Evolutionary conservation across 495 filamentous ascomycete species (phyloP), one percentile per base, ranked within the genome.

Genomic region (Parachaetomium inaequale): DNA sequence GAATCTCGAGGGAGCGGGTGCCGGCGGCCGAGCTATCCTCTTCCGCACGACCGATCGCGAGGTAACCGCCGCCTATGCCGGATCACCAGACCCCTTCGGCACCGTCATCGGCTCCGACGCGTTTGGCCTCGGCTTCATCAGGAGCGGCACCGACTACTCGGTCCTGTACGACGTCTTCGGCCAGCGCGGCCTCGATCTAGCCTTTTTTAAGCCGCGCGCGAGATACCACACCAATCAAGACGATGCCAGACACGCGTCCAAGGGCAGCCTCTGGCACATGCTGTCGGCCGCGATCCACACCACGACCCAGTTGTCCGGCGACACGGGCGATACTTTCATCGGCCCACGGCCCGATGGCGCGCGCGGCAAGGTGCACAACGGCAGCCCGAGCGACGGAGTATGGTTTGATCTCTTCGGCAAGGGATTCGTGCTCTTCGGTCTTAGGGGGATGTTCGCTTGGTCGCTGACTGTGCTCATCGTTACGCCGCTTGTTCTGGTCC

Each of bases 361-460:
- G 45, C 69, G 66, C 50, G 82, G 82, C 21, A 85, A 83, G 66
- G 84, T 92, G 1, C 75, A 84, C 61, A 88, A 85, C 64, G 88
- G 89, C 15, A 78, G 75, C 21, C 89, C 91, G 14, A 85, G 82
- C 42, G 74, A 82, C 64, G 89, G 85, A 49, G 93, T 97, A 25
- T 98, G 92, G 91, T 98, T 97, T 70, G 94, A 98, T 72, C 72
- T 97, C 2, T 96, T 96, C 59, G 94, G 94, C 38, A 83, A 81
- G 55, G 80, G 79, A 3, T 91, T 98, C 70, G 89, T 88, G 23
- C 81, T 97, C 17, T 89, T 96, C 66, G 78, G 78, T 7, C 78
- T 97, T 3, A 83, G 88, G 57, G 91, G 90, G 6, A 78, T 97
- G 60, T 97, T 98, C 72, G 92, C 90, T 3, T 81, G 94, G 73